These are phyloP conservation scores for Aspergillus diversus DNA, from an alignment of 495 filamentous ascomycete genomes.

Conservation along the genomic window DNA sequence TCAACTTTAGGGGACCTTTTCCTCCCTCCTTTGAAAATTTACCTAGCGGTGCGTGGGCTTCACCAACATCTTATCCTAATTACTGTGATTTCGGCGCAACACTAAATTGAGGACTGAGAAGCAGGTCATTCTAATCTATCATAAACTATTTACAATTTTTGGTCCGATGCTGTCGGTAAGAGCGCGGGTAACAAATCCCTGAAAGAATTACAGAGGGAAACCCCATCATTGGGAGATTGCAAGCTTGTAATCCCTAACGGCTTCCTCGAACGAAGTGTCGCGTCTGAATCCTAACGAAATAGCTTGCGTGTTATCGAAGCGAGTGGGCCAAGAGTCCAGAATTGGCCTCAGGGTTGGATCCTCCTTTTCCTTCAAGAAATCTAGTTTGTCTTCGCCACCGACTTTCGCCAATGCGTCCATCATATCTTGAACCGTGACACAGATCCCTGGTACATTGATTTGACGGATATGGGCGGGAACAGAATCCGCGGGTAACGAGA, in stretches of 20 bases:
- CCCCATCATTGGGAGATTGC: slow-evolving; percentile 28
- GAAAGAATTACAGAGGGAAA: not conserved
- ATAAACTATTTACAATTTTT: slow-evolving; percentile 10
- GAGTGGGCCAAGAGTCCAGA: slow-evolving; percentile 68
- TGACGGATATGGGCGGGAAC: slow-evolving; percentile 60
- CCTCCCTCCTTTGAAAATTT: too few relatives aligned
- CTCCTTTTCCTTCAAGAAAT: slow-evolving; percentile 61
- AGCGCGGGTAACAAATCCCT: too few relatives aligned
- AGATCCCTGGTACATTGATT: slow-evolving; percentile 72
- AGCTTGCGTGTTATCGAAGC: slow-evolving; percentile 63
- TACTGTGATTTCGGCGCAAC: not conserved
- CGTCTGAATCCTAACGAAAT: slow-evolving; percentile 59
- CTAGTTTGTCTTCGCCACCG: slow-evolving; percentile 66
- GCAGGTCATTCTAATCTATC: too few relatives aligned
- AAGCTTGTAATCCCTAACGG: slow-evolving; percentile 57
- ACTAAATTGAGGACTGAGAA: not conserved
- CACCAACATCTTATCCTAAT: not conserved
- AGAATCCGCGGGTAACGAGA: slow-evolving; percentile 52
- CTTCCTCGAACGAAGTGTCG: slow-evolving; percentile 59
- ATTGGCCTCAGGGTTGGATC: slow-evolving; percentile 64
- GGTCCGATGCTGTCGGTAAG: not conserved
- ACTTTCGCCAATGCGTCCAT: slow-evolving; percentile 70
- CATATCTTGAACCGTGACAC: slow-evolving; percentile 70
- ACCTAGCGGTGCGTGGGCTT: too few relatives aligned
- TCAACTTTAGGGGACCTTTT: too few relatives aligned